These are phyloP conservation scores for Arabidopsis thaliana DNA, from an alignment of 345 rosid species.

Conservation along the genomic window DNA sequence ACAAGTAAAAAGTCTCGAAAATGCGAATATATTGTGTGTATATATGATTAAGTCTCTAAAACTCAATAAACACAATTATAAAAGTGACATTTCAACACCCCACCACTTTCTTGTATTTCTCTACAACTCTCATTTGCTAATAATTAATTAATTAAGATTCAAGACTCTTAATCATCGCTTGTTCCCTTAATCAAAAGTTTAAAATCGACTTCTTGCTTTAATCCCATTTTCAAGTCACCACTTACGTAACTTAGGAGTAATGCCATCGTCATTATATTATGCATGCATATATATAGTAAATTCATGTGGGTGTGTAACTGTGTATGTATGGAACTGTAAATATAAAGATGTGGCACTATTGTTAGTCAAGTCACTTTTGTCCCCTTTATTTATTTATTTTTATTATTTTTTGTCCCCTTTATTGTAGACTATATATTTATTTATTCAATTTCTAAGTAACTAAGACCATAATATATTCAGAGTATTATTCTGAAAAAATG, in stretches of 20 bases:
- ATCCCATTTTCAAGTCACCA: conserved; percentile 38
- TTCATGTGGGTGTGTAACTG: not conserved
- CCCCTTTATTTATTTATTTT: not conserved
- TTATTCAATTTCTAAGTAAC: not conserved
- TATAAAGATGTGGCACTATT: conserved; percentile 12
- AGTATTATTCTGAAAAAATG: not conserved
- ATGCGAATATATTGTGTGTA: not conserved
- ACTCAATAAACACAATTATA: not conserved
- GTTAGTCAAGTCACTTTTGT: conserved; percentile 18
- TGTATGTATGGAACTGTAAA: conserved; percentile 23
- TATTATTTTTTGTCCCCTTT: not conserved
- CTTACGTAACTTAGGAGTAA: conserved; percentile 47
- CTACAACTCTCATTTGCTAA: conserved; percentile 18
- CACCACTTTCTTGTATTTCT: conserved; percentile 33
- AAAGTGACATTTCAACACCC: conserved; percentile 43
- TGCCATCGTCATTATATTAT: conserved; percentile 39
- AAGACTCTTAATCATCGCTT: conserved; percentile 31
- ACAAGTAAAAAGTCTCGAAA: not conserved
- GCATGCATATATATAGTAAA: conserved; percentile 12
- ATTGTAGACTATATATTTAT: not conserved
- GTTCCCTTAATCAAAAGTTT: conserved; percentile 32
- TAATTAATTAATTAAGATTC: conserved; percentile 29
- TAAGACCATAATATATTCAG: not conserved
- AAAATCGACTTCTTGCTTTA: conserved; percentile 37
- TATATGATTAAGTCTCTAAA: not conserved